These are phyloP conservation scores for Lophium mytilinum DNA, from an alignment of 495 filamentous ascomycete genomes.

Conservation along the genomic window DNA sequence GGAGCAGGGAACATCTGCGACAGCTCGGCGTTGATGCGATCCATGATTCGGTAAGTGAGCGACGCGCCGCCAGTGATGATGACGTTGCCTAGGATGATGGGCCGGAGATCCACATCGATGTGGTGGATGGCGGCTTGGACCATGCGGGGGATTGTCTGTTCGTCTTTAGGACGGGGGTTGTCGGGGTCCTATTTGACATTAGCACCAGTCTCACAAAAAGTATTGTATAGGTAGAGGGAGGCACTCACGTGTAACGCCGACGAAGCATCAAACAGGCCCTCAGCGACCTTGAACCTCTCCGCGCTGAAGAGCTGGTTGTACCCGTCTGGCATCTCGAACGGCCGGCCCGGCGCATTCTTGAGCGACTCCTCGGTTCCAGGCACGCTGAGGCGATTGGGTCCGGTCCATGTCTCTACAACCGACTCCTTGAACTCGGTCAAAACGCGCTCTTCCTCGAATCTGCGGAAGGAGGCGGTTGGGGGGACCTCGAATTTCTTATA, in stretches of 20 bases:
- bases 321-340: constrained; percentile 95
- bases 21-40: constrained; percentile 78
- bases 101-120: constrained; percentile 84
- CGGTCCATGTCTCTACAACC: constrained; percentile 88
- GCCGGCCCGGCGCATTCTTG: constrained; percentile 56
- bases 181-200: constrained; percentile 28
- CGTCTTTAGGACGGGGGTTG: constrained; percentile 48
- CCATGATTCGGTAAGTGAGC: constrained; percentile 80
- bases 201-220: not conserved
- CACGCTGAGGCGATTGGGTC: constrained; percentile 59
- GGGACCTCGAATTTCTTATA: constrained; percentile 58
- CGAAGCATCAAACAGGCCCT: constrained; percentile 81
- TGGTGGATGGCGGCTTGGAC: constrained; percentile 67
- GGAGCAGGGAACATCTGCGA: constrained; percentile 68
- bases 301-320: constrained; percentile 87
- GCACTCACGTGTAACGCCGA: constrained; percentile 43
- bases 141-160: constrained; percentile 69
- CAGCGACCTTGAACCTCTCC: constrained; percentile 74
- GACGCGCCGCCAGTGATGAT: constrained; percentile 84
- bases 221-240: not conserved
- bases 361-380: constrained; percentile 63
- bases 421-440: constrained; percentile 95
- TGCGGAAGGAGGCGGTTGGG: constrained; percentile 64
- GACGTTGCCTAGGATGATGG: constrained; percentile 75
- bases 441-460: constrained; percentile 83